A percentile compares a stretch with the other conserved stretches of the same genome.
Conservation (phyloP, 1,139 yeast genomes). For the Pichia norvegensis region DNA sequence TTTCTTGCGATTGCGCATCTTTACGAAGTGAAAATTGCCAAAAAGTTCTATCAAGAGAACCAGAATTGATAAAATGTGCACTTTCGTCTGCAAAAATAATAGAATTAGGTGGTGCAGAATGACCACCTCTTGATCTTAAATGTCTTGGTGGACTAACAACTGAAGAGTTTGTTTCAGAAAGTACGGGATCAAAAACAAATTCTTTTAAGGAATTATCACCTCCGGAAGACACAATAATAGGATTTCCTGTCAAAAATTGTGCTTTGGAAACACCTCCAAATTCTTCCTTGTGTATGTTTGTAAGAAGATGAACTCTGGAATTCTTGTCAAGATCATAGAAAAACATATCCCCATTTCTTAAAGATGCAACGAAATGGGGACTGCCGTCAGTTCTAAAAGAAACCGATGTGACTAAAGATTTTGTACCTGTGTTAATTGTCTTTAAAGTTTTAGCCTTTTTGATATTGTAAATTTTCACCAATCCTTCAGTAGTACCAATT, state of each 20-base stretch:
- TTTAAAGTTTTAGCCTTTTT: constrained; percentile 56
- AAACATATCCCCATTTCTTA: constrained; percentile 71
- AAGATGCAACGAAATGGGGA: constrained; percentile 74
- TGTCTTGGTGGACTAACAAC: constrained; percentile 86
- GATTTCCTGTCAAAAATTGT: constrained; percentile 82
- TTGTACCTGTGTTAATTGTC: constrained; percentile 49
- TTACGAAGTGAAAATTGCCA: constrained; percentile 92
- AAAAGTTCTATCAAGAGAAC: constrained; percentile 77
- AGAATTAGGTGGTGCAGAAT: constrained; percentile 79
- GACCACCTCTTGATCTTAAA: constrained; percentile 93
- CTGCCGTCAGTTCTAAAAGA: constrained; percentile 92
- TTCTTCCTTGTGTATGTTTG: constrained; percentile 63
- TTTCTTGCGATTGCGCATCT: constrained; percentile 93
- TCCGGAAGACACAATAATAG: constrained; percentile 84
- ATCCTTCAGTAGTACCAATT: constrained; percentile 66
- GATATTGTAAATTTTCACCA: constrained; percentile 57
- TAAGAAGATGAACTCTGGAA: constrained; percentile 65
- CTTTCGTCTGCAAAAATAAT: constrained; percentile 69
- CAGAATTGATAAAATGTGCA: constrained; percentile 80
- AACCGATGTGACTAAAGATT: constrained; percentile 52
- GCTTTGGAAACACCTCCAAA: constrained; percentile 78
- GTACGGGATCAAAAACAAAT: constrained; percentile 85
- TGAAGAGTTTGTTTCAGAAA: constrained; percentile 56
- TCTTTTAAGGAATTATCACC: constrained; percentile 88
- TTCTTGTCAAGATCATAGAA: constrained; percentile 75